These are phyloP conservation scores for Rhodotorula sp. DNA, from an alignment of 1,284 basidiomycete species.

Conservation along the genomic window DNA sequence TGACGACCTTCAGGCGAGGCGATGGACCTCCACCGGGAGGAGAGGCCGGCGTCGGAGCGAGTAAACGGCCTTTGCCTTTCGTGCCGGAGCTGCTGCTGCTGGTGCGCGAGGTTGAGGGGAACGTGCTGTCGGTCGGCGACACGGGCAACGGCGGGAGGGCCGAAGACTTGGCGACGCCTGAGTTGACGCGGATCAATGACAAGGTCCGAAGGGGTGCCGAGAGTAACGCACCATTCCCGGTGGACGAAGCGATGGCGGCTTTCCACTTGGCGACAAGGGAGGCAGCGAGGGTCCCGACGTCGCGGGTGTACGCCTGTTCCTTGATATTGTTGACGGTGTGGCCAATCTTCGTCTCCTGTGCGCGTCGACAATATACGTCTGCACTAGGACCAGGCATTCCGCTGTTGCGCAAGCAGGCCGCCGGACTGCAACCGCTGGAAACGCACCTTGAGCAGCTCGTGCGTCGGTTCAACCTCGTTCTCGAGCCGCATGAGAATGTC, in stretches of 20 bases:
- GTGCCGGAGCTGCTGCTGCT: too few species aligned
- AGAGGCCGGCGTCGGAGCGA: too few species aligned
- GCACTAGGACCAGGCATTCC: not conserved
- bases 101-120: too few species aligned
- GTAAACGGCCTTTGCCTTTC: too few species aligned
- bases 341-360: constrained; percentile 83
- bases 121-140: too few species aligned
- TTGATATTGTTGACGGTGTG: constrained; percentile 72
- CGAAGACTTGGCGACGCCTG: not conserved
- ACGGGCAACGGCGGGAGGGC: not conserved
- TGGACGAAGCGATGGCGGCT: not conserved
- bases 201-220: rapidly evolving
- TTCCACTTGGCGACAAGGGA: constrained; percentile 74
- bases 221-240: not conserved
- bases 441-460: constrained; percentile 80
- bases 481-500: constrained; percentile 71
- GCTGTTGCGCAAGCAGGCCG: not conserved
- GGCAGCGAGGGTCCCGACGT: constrained; percentile 78
- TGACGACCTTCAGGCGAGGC: too few species aligned
- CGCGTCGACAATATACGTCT: too few species aligned
- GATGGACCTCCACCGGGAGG: too few species aligned
- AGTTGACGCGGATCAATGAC: not conserved
- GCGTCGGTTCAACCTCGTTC: constrained; percentile 74
- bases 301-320: too few species aligned
- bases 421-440: constrained; percentile 23